phyloP scores from a whole-genome alignment of 371 early-diverging fungal genomes.

The Cokeromyces recurvatus region DNA sequence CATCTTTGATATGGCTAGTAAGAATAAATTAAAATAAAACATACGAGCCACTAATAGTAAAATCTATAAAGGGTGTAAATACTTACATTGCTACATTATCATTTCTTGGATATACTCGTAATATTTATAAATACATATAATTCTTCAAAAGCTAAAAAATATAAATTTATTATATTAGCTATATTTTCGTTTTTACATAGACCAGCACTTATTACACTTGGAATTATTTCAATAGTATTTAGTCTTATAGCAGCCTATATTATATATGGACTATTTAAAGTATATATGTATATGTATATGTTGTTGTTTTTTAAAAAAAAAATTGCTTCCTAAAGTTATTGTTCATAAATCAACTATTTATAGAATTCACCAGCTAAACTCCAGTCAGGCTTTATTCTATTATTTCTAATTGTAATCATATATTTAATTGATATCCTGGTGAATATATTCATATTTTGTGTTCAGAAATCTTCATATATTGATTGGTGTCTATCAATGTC shows the following conservation, averaged over 20 bases:
- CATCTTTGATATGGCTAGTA: conserved; percentile 26
- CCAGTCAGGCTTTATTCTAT: neutral
- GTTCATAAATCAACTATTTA: neutral
- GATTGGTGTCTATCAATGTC: conserved; percentile 27
- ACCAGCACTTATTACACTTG: conserved; percentile 12
- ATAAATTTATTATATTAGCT: conserved; percentile 2
- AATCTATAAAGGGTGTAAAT: conserved; percentile 8
- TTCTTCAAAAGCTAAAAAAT: neutral
- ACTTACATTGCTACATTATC: conserved; percentile 15
- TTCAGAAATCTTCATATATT: conserved; percentile 25
- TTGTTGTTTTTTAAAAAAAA: no score
- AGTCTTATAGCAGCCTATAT: conserved; percentile 9
- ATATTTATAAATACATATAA: neutral
- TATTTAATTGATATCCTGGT: conserved; percentile 8
- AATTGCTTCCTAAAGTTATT: neutral
- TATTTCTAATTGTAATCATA: conserved; percentile 5
- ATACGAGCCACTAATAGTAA: neutral
- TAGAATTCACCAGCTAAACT: conserved; percentile 3
- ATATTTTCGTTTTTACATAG: conserved; percentile 19
- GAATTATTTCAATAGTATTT: conserved; percentile 17
- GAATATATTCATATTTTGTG: conserved; percentile 22
- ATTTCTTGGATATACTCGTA: conserved; percentile 15
- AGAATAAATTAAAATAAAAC: neutral
- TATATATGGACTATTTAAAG: conserved; percentile 16
- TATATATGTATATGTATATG: no score